phyloP scores from a whole-genome alignment of 108 stramenopile species.

The Cylindrotheca closterium region DNA sequence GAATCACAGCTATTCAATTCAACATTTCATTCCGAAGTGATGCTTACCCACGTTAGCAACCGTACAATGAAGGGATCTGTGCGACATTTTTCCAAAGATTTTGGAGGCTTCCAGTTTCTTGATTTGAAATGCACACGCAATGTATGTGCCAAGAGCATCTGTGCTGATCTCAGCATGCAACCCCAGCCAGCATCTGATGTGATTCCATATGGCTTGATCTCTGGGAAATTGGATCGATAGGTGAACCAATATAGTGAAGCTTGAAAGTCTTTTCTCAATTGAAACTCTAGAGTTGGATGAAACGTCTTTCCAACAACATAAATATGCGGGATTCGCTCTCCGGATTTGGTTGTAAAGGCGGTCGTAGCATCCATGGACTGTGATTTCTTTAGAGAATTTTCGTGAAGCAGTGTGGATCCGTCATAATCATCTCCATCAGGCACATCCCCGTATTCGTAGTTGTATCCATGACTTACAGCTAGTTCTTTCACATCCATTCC shows the following conservation, averaged over 20 bases:
- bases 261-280: slow-evolving; percentile 36
- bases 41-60: slow-evolving; percentile 65
- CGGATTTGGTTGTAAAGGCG: slow-evolving; percentile 14
- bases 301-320: slow-evolving; percentile 52
- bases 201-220: slow-evolving; percentile 79
- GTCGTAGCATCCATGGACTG: slow-evolving; percentile 9
- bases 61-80: slow-evolving; percentile 43
- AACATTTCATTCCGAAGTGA: no score
- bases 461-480: slow-evolving; percentile 13
- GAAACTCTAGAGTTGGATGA: slow-evolving; percentile 38
- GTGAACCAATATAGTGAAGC: slow-evolving; percentile 72
- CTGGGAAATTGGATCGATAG: slow-evolving; percentile 78
- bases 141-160: slow-evolving; percentile 93
- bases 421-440: slow-evolving; percentile 26
- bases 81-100: slow-evolving; percentile 14
- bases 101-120: slow-evolving; percentile 51
- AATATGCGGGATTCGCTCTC: slow-evolving; percentile 25
- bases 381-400: neutral
- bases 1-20: no score
- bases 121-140: slow-evolving; percentile 72
- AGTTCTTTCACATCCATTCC: no score
- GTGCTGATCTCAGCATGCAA: slow-evolving; percentile 97
- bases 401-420: slow-evolving; percentile 5
- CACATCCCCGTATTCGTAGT: slow-evolving; percentile 35
- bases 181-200: slow-evolving; percentile 97